Conservation (phyloP, 1,284 basidiomycete genomes). For the Blastosporella zonata region DNA sequence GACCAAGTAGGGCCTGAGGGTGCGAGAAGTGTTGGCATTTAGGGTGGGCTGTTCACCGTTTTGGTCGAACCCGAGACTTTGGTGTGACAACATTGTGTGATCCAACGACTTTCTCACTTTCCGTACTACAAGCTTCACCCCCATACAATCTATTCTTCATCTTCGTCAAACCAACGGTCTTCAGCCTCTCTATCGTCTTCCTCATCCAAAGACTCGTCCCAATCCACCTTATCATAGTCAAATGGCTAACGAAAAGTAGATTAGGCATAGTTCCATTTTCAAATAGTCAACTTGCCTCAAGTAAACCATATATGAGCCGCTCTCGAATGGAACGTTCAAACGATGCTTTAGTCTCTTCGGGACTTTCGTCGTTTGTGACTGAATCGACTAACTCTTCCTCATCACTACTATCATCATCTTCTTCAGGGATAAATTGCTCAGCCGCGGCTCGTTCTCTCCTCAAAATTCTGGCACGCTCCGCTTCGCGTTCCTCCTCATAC, state of each 20-base stretch:
- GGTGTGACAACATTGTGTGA: constrained; percentile 14
- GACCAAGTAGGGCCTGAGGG: constrained; percentile 16
- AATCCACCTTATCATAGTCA: constrained; percentile 72
- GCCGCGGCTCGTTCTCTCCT: constrained; percentile 38
- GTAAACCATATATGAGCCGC: constrained; percentile 69
- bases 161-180: constrained; percentile 75
- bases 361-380: constrained; percentile 34
- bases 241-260: constrained; percentile 44
- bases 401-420: constrained; percentile 52
- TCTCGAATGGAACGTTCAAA: constrained; percentile 66
- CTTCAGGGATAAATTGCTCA: constrained; percentile 59
- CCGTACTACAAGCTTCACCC: too few relatives aligned
- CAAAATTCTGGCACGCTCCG: constrained; percentile 50
- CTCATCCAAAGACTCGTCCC: constrained; percentile 67
- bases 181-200: constrained; percentile 61
- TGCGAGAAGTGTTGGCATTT: constrained; percentile 26
- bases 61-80: neutral
- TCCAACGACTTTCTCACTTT: neutral
- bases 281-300: constrained; percentile 51
- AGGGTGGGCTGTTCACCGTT: constrained; percentile 21
- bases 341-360: constrained; percentile 42
- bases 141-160: constrained; percentile 50
- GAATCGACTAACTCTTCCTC: constrained; percentile 38
- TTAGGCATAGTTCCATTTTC: neutral
- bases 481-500: constrained; percentile 74